phyloP scores from a whole-genome alignment of 73 alveolate species.

The Symbiodinium pilosum region DNA sequence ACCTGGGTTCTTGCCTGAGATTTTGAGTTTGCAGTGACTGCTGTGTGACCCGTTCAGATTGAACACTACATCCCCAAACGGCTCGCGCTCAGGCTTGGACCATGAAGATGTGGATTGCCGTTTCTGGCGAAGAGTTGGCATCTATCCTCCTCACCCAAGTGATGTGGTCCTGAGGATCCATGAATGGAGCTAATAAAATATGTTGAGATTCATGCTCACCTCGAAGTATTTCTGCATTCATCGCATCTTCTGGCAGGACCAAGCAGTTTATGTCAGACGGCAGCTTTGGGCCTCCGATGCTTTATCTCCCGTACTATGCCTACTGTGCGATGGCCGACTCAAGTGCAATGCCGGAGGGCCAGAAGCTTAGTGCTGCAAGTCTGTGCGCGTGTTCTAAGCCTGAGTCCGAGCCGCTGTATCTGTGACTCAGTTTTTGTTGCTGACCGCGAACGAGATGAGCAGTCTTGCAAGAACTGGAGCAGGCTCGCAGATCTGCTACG shows the following conservation, averaged over 20 bases:
- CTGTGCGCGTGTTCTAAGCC: too few species aligned
- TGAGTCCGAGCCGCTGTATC: too few species aligned
- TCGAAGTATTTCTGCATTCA: too few species aligned
- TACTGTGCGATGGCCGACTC: not conserved
- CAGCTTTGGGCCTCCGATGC: not conserved
- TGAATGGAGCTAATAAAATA: too few species aligned
- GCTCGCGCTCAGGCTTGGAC: not conserved
- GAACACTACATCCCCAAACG: too few species aligned
- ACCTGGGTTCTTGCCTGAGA: not conserved
- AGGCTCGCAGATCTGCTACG: not conserved
- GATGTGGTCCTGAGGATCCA: not conserved
- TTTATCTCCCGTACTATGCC: not conserved
- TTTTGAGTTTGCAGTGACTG: not conserved
- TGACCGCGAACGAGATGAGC: not conserved
- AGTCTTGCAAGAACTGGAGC: not conserved
- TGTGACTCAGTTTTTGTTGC: not conserved
- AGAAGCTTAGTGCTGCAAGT: too few species aligned
- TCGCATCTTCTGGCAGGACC: not conserved
- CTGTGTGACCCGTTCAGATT: too few species aligned
- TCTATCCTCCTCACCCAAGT: not conserved
- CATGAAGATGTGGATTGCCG: not conserved
- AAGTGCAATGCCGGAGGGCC: not conserved
- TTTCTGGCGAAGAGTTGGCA: not conserved
- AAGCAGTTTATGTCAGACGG: not conserved
- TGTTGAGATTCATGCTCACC: too few species aligned